Percentiles rank a stretch among this genome's conserved stretches.
Evolutionary conservation across 192 early-diverging fungal species (phyloP).

Genomic region (Backusella luteola): DNA sequence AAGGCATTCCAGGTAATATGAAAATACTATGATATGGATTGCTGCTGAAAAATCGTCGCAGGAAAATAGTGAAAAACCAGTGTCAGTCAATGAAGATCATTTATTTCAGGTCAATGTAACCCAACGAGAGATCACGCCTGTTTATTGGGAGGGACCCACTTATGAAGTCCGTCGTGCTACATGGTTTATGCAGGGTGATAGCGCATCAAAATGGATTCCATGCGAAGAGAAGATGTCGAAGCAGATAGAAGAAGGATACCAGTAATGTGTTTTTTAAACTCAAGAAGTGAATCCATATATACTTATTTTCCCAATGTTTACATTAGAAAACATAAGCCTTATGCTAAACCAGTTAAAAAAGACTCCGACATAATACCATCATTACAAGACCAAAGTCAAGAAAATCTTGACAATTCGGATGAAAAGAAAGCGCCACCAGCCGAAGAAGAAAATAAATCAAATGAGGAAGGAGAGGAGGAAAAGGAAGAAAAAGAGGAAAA

Average conservation of each 20-base stretch:
- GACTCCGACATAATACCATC: not conserved
- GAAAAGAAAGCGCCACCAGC: not conserved
- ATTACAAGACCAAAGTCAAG: not conserved
- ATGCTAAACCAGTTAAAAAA: not conserved
- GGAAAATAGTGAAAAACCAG: conserved; percentile 32
- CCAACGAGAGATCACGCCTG: conserved; percentile 62
- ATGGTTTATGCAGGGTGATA: conserved; percentile 73
- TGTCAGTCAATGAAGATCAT: conserved; percentile 75
- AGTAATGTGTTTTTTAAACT: conserved; percentile 25
- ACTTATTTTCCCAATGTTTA: not conserved
- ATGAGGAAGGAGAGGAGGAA: not conserved
- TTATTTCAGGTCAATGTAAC: conserved; percentile 78
- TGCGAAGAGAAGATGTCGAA: conserved; percentile 79
- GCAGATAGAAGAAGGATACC: conserved; percentile 82
- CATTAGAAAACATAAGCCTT: conserved; percentile 14
- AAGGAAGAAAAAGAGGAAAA: conserved; percentile 6
- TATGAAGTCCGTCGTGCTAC: conserved; percentile 81
- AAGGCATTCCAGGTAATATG: conserved; percentile 41
- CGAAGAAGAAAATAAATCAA: not conserved
- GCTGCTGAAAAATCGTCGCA: not conserved
- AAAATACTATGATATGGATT: not conserved
- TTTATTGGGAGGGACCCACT: conserved; percentile 81
- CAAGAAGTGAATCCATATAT: not conserved
- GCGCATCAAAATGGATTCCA: conserved; percentile 62
- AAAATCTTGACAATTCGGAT: not conserved